Evolutionary conservation across 83 land plant species (phyloP).

Genomic region (Picea abies): DNA sequence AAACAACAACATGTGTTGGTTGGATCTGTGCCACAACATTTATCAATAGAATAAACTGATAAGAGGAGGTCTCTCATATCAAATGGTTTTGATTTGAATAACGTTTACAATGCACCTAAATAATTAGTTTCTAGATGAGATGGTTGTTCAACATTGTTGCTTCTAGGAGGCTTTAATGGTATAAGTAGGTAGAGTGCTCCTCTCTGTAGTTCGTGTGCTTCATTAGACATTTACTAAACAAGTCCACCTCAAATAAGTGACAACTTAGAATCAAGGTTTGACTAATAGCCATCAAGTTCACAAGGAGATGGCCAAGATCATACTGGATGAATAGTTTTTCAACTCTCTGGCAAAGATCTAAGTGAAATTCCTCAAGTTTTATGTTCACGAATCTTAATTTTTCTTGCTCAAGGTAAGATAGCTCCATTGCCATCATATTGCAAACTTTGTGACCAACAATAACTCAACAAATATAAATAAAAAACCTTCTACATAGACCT

Average conservation of each 20-base stretch:
- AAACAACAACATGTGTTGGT: not conserved
- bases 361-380: no score
- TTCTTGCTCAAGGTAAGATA: not conserved
- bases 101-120: constrained; percentile 36
- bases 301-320: constrained; percentile 56
- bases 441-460: constrained; percentile 21
- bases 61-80: constrained; percentile 8
- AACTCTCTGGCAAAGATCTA: no score
- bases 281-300: constrained; percentile 61
- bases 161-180: constrained; percentile 21
- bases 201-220: constrained; percentile 29
- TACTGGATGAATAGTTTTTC: no score
- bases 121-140: constrained; percentile 24
- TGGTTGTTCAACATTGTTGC: constrained; percentile 12
- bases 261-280: constrained; percentile 51
- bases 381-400: no score
- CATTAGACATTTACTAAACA: constrained; percentile 30
- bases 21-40: not conserved
- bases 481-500: constrained; percentile 50
- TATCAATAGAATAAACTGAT: not conserved
- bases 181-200: constrained; percentile 13
- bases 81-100: constrained; percentile 49
- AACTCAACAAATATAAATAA: constrained; percentile 20
- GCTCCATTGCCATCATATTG: constrained; percentile 3
- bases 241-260: constrained; percentile 66